A percentile compares a stretch with the other conserved stretches of the same genome.
Conservation (phyloP, 257 asterid genomes). For the Rauvolfia tetraphylla region DNA sequence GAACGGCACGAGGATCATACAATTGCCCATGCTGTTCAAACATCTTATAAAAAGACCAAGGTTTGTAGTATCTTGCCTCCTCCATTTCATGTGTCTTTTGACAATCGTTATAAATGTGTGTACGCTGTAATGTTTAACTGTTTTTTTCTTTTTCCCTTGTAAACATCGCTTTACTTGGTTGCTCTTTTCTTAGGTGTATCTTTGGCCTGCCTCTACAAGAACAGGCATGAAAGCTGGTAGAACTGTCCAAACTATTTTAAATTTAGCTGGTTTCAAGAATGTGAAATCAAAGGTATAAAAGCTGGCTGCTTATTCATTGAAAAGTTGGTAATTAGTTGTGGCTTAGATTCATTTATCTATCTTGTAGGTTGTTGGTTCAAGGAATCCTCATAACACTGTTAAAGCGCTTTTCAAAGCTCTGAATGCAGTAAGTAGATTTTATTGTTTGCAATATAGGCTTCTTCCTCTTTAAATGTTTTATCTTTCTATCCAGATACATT, state of each 20-base stretch:
- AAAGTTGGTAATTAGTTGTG: background rate
- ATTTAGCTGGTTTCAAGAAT: slow-evolving; percentile 89
- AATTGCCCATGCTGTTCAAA: slow-evolving; percentile 90
- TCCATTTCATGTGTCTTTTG: background rate
- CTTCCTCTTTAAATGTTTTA: slow-evolving; percentile 9
- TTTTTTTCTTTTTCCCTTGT: background rate
- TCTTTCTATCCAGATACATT: background rate
- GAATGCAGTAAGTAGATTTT: slow-evolving; percentile 58
- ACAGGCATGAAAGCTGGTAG: slow-evolving; percentile 94
- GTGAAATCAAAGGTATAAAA: slow-evolving; percentile 79
- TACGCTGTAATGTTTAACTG: background rate
- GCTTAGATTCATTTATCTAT: slow-evolving; percentile 12
- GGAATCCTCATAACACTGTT: slow-evolving; percentile 91
- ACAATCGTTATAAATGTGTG: background rate
- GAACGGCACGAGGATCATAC: slow-evolving; percentile 94
- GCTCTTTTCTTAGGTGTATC: slow-evolving; percentile 56
- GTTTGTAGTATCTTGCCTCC: slow-evolving; percentile 27
- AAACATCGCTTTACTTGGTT: slow-evolving; percentile 6
- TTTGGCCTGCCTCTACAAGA: slow-evolving; percentile 85
- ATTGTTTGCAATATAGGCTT: background rate
- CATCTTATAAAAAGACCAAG: slow-evolving; percentile 85
- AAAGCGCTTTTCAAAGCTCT: slow-evolving; percentile 91
- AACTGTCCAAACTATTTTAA: slow-evolving; percentile 70
- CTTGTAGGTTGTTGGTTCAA: slow-evolving; percentile 82
- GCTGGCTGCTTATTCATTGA: background rate